phyloP scores from a whole-genome alignment of 1,139 yeast species.

The Taphrina wiesneri region DNA sequence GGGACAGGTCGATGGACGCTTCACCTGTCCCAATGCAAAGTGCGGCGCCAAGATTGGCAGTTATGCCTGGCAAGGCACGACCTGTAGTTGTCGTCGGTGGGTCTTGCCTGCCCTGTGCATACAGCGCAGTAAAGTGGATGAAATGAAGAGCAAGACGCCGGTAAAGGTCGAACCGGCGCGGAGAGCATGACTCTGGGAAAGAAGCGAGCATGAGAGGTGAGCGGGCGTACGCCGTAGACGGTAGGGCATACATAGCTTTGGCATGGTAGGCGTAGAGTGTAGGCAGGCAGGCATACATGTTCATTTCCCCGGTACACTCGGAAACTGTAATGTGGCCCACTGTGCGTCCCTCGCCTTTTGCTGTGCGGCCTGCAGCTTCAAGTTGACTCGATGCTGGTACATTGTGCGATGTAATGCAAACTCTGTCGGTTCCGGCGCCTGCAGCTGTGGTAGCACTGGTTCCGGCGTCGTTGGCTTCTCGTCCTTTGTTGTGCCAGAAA shows the following conservation, averaged over 20 bases:
- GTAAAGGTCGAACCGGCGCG: conserved; percentile 17
- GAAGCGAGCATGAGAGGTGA: too few relatives aligned
- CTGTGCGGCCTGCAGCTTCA: conserved; percentile 49
- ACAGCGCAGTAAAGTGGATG: conserved; percentile 78
- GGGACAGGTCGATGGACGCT: conserved; percentile 79
- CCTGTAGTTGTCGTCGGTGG: conserved; percentile 97
- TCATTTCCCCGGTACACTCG: background rate
- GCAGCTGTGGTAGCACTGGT: conserved; percentile 40
- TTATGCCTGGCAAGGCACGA: conserved; percentile 90
- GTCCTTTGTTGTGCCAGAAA: conserved; percentile 39
- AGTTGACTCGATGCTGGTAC: conserved; percentile 55
- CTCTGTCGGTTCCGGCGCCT: conserved; percentile 50
- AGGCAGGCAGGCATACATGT: too few relatives aligned
- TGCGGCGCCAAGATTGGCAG: conserved; percentile 77
- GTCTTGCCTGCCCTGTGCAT: conserved; percentile 87
- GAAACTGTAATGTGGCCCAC: conserved; percentile 13
- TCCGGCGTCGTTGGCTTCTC: conserved; percentile 26
- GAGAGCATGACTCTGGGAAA: too few relatives aligned
- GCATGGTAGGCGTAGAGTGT: background rate
- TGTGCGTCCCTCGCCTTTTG: conserved; percentile 43
- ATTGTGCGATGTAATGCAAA: conserved; percentile 58
- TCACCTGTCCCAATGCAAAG: conserved; percentile 65
- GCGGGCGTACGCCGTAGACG: too few relatives aligned
- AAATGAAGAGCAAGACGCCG: conserved; percentile 45
- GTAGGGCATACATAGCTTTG: background rate